These are phyloP conservation scores for Clavulina sp. DNA, from an alignment of 768 basidiomycete species.

Conservation along the genomic window DNA sequence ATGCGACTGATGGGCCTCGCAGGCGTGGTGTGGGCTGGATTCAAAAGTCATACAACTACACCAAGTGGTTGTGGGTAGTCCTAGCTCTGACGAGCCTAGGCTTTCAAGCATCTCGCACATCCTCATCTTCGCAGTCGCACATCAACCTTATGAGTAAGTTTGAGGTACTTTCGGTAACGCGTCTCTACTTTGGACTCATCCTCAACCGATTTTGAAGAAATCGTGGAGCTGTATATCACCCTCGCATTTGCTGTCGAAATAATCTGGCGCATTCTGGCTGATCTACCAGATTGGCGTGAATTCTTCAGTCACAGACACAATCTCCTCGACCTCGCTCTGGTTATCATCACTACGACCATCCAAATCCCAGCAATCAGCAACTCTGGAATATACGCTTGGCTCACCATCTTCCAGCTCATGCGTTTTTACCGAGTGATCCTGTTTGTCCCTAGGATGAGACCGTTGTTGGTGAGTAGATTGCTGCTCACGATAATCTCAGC, in stretches of 20 bases:
- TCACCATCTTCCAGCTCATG: conserved; percentile 70
- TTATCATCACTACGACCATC: conserved; percentile 56
- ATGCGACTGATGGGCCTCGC: conserved; percentile 1
- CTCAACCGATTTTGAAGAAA: conserved; percentile 29
- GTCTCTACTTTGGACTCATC: conserved; percentile 19
- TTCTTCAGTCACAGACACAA: conserved; percentile 50
- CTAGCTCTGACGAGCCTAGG: conserved; percentile 54
- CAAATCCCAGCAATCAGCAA: conserved; percentile 63
- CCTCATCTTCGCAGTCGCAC: conserved; percentile 24
- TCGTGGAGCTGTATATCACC: conserved; percentile 60
- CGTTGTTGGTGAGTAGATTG: conserved; percentile 44
- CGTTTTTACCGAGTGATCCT: conserved; percentile 88
- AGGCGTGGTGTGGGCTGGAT: background rate
- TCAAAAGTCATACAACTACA: conserved; percentile 31
- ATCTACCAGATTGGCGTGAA: conserved; percentile 65
- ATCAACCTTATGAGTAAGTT: conserved; percentile 12
- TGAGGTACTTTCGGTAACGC: background rate
- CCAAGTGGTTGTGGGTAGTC: conserved; percentile 56
- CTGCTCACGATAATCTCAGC: background rate
- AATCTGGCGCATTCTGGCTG: conserved; percentile 45
- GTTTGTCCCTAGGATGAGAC: conserved; percentile 78
- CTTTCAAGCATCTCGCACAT: conserved; percentile 51
- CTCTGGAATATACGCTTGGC: conserved; percentile 63
- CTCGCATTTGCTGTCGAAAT: conserved; percentile 83
- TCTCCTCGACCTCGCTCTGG: conserved; percentile 58